Evolutionary conservation across 129 eudicot genomes (phyloP).

Genomic region (Calendula officinalis): DNA sequence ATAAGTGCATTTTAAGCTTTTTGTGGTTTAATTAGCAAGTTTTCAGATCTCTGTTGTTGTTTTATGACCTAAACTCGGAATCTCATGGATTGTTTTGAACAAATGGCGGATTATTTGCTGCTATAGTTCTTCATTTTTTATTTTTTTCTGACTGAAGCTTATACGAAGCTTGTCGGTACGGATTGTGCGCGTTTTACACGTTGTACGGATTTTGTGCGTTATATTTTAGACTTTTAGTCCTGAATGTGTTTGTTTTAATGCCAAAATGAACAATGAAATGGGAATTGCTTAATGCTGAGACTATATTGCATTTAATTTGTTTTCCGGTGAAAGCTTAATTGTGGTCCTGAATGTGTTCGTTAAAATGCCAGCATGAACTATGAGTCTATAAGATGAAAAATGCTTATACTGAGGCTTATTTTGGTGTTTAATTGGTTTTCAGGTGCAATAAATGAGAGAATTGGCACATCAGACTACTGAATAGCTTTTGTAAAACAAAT

Average conservation of each 20-base stretch:
- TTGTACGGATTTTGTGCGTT: constrained; percentile 12
- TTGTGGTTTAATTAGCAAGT: neutral
- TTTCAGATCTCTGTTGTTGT: constrained; percentile 34
- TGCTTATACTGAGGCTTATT: neutral
- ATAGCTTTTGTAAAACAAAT: constrained; percentile 14
- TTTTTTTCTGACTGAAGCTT: too few relatives aligned
- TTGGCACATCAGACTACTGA: neutral
- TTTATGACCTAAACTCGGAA: constrained; percentile 5
- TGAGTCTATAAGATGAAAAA: neutral
- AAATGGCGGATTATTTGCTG: too few relatives aligned
- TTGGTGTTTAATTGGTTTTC: constrained; percentile 7
- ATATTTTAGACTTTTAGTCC: neutral
- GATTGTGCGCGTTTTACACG: too few relatives aligned
- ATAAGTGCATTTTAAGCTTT: too few relatives aligned
- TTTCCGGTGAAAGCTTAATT: constrained; percentile 25
- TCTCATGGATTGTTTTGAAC: neutral
- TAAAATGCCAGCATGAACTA: constrained; percentile 26
- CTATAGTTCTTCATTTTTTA: too few relatives aligned
- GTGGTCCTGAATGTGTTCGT: constrained; percentile 15
- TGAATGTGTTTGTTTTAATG: constrained; percentile 33
- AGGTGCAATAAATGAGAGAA: constrained; percentile 34
- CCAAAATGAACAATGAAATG: constrained; percentile 21
- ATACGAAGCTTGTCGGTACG: too few relatives aligned
- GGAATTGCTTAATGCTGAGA: neutral
- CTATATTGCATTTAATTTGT: neutral